These are phyloP conservation scores for Prunus salicina DNA, from an alignment of 306 rosid species.

Conservation along the genomic window DNA sequence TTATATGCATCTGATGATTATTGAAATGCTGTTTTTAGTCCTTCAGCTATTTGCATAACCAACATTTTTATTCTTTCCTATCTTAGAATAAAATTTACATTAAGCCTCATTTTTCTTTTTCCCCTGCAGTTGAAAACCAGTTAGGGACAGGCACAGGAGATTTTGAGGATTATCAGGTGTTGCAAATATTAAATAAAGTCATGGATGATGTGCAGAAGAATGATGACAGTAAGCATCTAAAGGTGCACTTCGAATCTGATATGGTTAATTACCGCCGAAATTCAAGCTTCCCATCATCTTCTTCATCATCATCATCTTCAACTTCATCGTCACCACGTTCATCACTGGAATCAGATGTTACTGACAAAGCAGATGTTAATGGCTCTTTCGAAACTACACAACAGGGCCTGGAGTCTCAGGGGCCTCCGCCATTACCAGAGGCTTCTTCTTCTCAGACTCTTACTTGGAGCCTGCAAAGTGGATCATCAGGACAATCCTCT, in stretches of 20 bases:
- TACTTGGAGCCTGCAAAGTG: conserved; percentile 38
- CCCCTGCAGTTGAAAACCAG: not conserved
- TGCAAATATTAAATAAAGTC: not conserved
- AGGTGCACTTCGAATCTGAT: conserved; percentile 34
- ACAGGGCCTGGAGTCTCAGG: not conserved
- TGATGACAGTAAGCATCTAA: conserved; percentile 31
- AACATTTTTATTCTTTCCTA: not conserved
- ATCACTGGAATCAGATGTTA: conserved; percentile 19
- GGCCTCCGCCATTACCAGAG: conserved; percentile 2
- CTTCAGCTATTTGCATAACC: too few relatives aligned
- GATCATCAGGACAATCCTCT: conserved; percentile 29
- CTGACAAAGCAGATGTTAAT: conserved; percentile 13
- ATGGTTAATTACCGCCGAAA: not conserved
- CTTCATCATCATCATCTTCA: conserved; percentile 30
- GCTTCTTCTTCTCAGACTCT: conserved; percentile 21
- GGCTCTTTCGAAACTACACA: conserved; percentile 9
- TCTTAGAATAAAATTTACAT: not conserved
- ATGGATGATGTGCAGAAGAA: conserved; percentile 21
- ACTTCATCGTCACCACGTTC: conserved; percentile 33
- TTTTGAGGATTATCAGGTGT: not conserved
- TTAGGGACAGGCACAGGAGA: not conserved
- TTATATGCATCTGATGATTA: not conserved
- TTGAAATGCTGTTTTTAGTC: too few relatives aligned
- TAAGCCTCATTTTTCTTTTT: not conserved
- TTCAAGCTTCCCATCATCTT: conserved; percentile 21